Percentiles rank a stretch among this genome's conserved stretches.
phyloP scores from a whole-genome alignment of 2,329 filamentous ascomycete species.

The Colletotrichum australisinense region DNA sequence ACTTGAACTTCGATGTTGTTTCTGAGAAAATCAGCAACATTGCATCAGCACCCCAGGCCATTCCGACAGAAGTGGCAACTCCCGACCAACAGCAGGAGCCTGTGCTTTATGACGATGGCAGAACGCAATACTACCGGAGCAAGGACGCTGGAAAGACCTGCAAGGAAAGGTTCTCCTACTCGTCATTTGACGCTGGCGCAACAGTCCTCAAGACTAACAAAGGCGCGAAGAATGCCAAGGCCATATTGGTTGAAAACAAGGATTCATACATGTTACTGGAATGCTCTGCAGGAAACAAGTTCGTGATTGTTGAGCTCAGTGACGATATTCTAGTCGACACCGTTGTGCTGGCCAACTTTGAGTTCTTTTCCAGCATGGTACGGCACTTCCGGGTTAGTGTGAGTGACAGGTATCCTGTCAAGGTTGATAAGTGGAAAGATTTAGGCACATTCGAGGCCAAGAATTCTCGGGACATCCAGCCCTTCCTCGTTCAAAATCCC shows the following conservation, averaged over 20 bases:
- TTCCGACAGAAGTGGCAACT: conserved; percentile 22
- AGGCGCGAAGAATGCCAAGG: conserved; percentile 87
- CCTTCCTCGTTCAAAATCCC: conserved; percentile 93
- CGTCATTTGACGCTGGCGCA: conserved; percentile 96
- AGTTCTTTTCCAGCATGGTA: conserved; percentile 99
- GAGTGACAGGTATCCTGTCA: conserved; percentile 94
- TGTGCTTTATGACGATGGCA: conserved; percentile 58
- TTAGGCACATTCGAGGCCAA: conserved; percentile 90
- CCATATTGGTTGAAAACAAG: conserved; percentile 95
- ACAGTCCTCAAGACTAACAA: conserved; percentile 91
- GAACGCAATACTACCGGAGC: conserved; percentile 72
- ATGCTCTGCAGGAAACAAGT: conserved; percentile 89
- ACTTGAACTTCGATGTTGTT: conserved; percentile 64
- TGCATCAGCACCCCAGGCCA: conserved; percentile 25
- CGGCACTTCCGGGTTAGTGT: conserved; percentile 91
- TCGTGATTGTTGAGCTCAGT: conserved; percentile 93
- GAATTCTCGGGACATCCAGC: conserved; percentile 93
- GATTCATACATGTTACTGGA: conserved; percentile 98
- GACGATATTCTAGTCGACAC: conserved; percentile 91
- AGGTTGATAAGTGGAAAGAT: conserved; percentile 90
- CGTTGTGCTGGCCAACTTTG: conserved; percentile 96
- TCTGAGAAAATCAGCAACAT: conserved; percentile 52
- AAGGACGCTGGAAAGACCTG: conserved; percentile 97
- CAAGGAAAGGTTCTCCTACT: conserved; percentile 97
- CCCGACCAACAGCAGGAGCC: conserved; percentile 48